Conservation (phyloP, 345 rosid species). For the Pistacia integerrima region DNA sequence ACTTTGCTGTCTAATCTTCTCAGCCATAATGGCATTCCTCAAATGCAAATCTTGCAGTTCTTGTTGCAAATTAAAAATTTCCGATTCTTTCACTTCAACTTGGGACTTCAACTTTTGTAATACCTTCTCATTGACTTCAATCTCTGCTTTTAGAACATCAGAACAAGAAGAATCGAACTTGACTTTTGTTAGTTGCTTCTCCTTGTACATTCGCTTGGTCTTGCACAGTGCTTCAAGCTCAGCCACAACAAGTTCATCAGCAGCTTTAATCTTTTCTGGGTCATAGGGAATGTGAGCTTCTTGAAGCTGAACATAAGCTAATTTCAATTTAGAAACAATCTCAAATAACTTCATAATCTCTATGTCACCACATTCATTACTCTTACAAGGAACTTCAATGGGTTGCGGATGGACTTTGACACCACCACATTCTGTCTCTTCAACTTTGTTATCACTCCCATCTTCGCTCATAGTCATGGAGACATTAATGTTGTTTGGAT, state of each 20-base stretch:
- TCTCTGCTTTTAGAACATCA: conserved; percentile 34
- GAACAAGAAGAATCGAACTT: conserved; percentile 33
- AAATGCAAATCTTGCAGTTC: conserved; percentile 35
- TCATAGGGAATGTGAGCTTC: conserved; percentile 62
- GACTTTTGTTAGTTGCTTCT: conserved; percentile 22
- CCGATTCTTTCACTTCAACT: conserved; percentile 37
- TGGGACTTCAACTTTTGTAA: conserved; percentile 44
- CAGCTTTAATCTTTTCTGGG: conserved; percentile 55
- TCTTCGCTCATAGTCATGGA: conserved; percentile 24
- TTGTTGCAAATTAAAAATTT: conserved; percentile 35
- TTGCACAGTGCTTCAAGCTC: conserved; percentile 47
- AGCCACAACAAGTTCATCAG: conserved; percentile 50
- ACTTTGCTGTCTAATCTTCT: conserved; percentile 31
- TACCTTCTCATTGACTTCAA: conserved; percentile 37
- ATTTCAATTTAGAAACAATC: conserved; percentile 44
- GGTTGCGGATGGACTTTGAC: conserved; percentile 38
- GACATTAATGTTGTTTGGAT: conserved; percentile 5
- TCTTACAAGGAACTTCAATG: conserved; percentile 20
- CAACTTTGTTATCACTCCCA: conserved; percentile 32
- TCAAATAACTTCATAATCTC: conserved; percentile 52
- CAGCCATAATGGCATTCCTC: conserved; percentile 33
- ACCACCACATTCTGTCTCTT: conserved; percentile 27
- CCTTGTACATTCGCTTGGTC: conserved; percentile 38
- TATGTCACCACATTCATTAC: conserved; percentile 20
- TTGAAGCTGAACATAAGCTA: conserved; percentile 59